Evolutionary conservation across 345 rosid species (phyloP).

Genomic region (Lepidium aucheri): DNA sequence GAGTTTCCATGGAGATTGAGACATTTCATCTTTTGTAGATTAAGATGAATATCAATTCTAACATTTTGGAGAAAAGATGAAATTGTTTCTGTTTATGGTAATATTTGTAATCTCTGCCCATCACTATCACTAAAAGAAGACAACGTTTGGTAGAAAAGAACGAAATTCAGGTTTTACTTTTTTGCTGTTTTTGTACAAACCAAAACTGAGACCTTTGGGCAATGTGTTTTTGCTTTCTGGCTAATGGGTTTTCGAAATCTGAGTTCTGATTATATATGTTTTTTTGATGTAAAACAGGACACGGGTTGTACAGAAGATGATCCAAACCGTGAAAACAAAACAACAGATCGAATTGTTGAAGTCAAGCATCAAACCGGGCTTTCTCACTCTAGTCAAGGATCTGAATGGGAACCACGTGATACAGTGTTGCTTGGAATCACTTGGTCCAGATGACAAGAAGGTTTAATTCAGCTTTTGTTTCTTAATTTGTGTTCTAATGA

Average conservation of each 20-base stretch:
- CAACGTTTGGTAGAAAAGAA: conserved; percentile 9
- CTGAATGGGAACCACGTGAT: conserved; percentile 78
- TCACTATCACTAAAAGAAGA: background rate
- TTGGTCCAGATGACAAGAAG: conserved; percentile 49
- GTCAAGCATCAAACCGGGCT: conserved; percentile 49
- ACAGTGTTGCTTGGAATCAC: conserved; percentile 59
- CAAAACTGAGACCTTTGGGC: background rate
- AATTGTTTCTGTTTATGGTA: conserved; percentile 7
- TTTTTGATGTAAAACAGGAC: conserved; percentile 38
- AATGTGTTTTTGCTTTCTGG: background rate
- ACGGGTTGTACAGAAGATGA: conserved; percentile 69
- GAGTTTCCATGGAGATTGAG: conserved; percentile 6
- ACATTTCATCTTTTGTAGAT: conserved; percentile 4
- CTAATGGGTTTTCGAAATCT: background rate
- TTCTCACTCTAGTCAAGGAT: conserved; percentile 58
- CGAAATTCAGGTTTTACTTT: background rate
- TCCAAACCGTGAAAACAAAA: conserved; percentile 51
- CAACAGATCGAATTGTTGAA: conserved; percentile 44
- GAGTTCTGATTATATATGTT: background rate
- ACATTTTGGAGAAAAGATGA: background rate
- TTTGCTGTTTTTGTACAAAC: conserved; percentile 19
- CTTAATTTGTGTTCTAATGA: background rate
- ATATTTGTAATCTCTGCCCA: background rate
- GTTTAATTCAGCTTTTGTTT: conserved; percentile 15
- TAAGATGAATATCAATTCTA: background rate